Percentiles rank a stretch among this genome's conserved stretches.
Evolutionary conservation across 768 basidiomycete species (phyloP).

Genomic region (Lactarius quietus): DNA sequence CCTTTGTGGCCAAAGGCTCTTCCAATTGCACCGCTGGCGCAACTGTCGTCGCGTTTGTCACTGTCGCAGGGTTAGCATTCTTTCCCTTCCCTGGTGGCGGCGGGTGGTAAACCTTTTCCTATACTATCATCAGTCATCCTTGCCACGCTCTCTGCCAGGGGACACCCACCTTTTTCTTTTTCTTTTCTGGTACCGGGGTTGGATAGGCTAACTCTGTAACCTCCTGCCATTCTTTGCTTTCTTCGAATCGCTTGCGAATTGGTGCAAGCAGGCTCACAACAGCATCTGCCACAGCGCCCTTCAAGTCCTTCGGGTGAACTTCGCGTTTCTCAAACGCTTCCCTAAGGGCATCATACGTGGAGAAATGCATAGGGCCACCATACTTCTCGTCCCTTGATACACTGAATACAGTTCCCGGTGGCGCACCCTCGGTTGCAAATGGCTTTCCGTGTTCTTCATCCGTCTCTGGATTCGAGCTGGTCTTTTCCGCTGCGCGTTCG

Average conservation of each 20-base stretch:
- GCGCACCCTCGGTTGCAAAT: constrained; percentile 66
- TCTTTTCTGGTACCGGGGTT: constrained; percentile 57
- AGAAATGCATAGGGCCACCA: constrained; percentile 78
- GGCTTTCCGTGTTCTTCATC: constrained; percentile 47
- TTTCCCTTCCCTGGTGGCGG: constrained; percentile 79
- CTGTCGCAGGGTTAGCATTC: constrained; percentile 39
- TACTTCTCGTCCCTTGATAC: constrained; percentile 75
- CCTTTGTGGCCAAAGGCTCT: background rate
- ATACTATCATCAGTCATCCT: constrained; percentile 6
- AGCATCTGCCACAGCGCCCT: constrained; percentile 67
- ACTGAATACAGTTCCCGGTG: constrained; percentile 77
- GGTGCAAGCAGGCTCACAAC: constrained; percentile 76
- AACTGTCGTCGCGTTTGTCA: background rate
- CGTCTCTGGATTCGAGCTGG: constrained; percentile 38
- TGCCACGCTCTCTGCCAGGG: background rate
- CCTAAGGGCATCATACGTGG: constrained; percentile 59
- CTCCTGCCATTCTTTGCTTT: constrained; percentile 75
- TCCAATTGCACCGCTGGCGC: background rate
- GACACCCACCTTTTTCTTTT: constrained; percentile 55
- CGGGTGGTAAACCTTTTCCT: constrained; percentile 82
- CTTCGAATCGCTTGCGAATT: constrained; percentile 72
- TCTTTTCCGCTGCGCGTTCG: constrained; percentile 49
- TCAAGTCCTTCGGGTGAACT: constrained; percentile 89
- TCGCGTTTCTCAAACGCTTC: constrained; percentile 70
- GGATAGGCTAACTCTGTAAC: constrained; percentile 83